Conservation (phyloP, 2,329 filamentous ascomycete species). For the Colletotrichum sp. region DNA sequence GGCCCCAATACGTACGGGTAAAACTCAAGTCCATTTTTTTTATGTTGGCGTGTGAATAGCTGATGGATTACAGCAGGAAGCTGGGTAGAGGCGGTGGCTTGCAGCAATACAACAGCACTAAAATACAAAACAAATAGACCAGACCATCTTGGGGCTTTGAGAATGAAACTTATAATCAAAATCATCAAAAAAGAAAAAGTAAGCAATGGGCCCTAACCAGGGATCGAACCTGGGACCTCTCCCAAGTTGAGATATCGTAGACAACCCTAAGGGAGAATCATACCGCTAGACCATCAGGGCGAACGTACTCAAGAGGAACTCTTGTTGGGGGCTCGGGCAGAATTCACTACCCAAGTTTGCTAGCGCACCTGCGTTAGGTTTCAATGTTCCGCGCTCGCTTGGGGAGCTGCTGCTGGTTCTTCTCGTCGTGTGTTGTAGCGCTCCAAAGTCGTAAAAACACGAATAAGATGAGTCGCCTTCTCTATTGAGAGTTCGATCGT, state of each 20-base stretch:
- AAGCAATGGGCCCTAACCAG: background rate
- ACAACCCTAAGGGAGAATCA: slow-evolving; percentile 9
- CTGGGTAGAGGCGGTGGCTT: no score
- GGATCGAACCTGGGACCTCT: slow-evolving; percentile 10
- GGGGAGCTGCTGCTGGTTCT: background rate
- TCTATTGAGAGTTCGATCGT: background rate
- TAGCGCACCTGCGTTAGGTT: background rate
- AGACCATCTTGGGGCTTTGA: no score
- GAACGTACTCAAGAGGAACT: background rate
- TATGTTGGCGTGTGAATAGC: no score
- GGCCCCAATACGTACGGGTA: no score
- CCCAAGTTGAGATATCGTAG: background rate
- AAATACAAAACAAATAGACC: no score
- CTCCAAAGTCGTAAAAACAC: background rate
- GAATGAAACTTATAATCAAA: background rate
- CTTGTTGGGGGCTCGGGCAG: accelerated
- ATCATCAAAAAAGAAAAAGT: background rate
- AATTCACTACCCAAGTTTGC: background rate
- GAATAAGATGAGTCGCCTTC: background rate
- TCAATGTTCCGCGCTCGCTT: background rate
- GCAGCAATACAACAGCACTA: no score
- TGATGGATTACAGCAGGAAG: no score
- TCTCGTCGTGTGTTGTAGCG: background rate
- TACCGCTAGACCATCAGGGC: slow-evolving; percentile 12
- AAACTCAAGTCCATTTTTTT: no score